phyloP scores from a whole-genome alignment of 139 green algal species.

The Chlorella ohadii region DNA sequence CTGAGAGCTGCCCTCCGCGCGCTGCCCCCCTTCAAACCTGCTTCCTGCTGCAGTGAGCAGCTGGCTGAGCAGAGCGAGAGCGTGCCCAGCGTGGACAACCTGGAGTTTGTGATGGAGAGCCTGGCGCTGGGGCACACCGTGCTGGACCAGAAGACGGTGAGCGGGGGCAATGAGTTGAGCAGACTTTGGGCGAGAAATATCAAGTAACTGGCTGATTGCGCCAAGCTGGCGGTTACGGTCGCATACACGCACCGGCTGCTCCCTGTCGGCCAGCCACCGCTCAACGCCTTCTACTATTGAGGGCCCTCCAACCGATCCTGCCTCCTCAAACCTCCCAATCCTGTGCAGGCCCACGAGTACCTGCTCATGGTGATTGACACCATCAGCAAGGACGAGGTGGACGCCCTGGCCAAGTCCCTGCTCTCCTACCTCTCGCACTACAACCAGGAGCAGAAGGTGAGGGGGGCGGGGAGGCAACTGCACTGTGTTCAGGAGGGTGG shows the following conservation, averaged over 20 bases:
- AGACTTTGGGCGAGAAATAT: too few species aligned
- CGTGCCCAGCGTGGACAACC: conserved; percentile 89
- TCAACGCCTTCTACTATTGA: too few species aligned
- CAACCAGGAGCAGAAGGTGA: conserved; percentile 61
- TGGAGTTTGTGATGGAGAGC: conserved; percentile 99
- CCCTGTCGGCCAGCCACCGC: too few species aligned
- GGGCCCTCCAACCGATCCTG: too few species aligned
- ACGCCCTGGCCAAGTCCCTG: conserved; percentile 76
- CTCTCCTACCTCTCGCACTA: conserved; percentile 94
- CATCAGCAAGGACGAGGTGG: conserved; percentile 87
- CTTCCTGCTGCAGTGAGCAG: conserved; percentile 64
- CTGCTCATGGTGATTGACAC: conserved; percentile 75
- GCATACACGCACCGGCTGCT: too few species aligned
- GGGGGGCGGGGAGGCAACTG: background rate
- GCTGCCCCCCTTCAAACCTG: too few species aligned
- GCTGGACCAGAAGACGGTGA: conserved; percentile 71
- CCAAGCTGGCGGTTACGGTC: too few species aligned
- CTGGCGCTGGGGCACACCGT: conserved; percentile 93
- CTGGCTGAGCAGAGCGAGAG: conserved; percentile 85
- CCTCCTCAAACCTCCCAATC: background rate
- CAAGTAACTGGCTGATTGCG: too few species aligned
- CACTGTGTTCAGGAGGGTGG: too few species aligned
- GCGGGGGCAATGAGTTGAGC: background rate
- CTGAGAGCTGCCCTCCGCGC: too few species aligned
- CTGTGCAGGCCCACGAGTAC: conserved; percentile 55